Evolutionary conservation across 495 filamentous ascomycete species (phyloP).

Genomic region (Barbatosphaeria neglecta): DNA sequence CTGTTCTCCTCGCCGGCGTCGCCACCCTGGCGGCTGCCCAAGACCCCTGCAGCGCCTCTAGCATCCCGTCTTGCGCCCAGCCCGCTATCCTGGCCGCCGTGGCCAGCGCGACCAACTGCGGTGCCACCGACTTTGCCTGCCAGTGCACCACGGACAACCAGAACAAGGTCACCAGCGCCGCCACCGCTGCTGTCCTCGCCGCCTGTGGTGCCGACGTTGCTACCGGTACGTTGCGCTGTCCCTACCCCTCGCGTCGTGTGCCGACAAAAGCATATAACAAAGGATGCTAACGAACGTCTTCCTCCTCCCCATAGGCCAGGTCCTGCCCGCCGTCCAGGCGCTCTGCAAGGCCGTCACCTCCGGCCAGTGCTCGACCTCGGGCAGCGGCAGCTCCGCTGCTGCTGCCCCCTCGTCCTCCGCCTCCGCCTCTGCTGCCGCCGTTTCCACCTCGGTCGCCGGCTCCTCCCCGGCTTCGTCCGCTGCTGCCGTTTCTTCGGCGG

Average conservation of each 20-base stretch:
- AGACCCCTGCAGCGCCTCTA: constrained; percentile 12
- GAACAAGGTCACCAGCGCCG: constrained; percentile 15
- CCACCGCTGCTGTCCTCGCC: constrained; percentile 24
- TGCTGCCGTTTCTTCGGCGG: neutral
- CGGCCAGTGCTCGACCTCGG: constrained; percentile 5
- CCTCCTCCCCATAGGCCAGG: no score
- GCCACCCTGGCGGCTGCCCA: constrained; percentile 24
- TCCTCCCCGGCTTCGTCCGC: constrained; percentile 1
- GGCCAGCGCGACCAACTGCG: constrained; percentile 21
- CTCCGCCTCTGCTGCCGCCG: constrained; percentile 1
- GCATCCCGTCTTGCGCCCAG: constrained; percentile 28
- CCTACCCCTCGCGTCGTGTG: no score
- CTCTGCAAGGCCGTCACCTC: constrained; percentile 20
- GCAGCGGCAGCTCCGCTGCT: neutral
- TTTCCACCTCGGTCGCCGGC: neutral
- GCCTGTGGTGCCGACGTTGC: constrained; percentile 22
- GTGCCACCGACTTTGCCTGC: constrained; percentile 26
- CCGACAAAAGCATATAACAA: neutral
- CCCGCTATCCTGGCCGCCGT: constrained; percentile 25
- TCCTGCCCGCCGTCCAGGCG: constrained; percentile 23
- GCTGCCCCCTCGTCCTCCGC: constrained; percentile 3
- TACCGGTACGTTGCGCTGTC: constrained; percentile 12
- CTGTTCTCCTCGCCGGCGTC: constrained; percentile 21
- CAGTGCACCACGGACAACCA: constrained; percentile 23
- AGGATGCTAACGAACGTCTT: neutral